A percentile compares a stretch with the other conserved stretches of the same genome.
Evolutionary conservation across 768 basidiomycete species (phyloP).

Genomic region (Cyclocybe aegerita): DNA sequence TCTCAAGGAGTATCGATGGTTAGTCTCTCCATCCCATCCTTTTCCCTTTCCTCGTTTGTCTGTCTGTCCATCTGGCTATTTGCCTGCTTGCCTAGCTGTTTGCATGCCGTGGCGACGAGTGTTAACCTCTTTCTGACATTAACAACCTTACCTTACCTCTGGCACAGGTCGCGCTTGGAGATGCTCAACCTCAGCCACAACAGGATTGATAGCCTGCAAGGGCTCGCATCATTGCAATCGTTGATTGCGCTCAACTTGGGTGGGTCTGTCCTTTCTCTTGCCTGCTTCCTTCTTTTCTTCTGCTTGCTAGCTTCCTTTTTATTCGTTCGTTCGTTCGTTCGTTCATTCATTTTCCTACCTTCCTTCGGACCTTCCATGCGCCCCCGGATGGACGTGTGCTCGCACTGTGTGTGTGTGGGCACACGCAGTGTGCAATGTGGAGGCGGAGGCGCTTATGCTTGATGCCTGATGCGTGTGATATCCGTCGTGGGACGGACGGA

Average conservation of each 20-base stretch:
- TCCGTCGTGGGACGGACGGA: no score
- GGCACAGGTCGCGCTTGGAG: conserved; percentile 46
- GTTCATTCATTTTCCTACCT: background rate
- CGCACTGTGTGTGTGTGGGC: no score
- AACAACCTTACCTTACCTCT: no score
- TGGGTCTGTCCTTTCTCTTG: conserved; percentile 41
- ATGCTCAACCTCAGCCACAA: conserved; percentile 83
- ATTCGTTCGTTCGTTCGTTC: background rate
- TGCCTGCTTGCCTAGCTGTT: no score
- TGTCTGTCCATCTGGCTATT: no score
- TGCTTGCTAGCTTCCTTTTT: background rate
- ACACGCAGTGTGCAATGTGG: no score
- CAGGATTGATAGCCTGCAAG: conserved; percentile 53
- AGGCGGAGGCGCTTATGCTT: no score
- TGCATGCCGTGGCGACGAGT: no score
- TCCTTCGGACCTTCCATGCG: background rate
- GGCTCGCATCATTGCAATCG: conserved; percentile 59
- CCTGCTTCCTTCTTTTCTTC: conserved; percentile 1
- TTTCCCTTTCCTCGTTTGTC: conserved; percentile 9
- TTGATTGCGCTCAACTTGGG: conserved; percentile 82
- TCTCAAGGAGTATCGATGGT: conserved; percentile 69
- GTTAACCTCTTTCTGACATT: no score
- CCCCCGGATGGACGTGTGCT: no score
- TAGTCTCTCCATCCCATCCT: conserved; percentile 29
- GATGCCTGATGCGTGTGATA: no score